A percentile compares a stretch with the other conserved stretches of the same genome.
phyloP scores from a whole-genome alignment of 1,139 yeast species.

The Pichia sp. region DNA sequence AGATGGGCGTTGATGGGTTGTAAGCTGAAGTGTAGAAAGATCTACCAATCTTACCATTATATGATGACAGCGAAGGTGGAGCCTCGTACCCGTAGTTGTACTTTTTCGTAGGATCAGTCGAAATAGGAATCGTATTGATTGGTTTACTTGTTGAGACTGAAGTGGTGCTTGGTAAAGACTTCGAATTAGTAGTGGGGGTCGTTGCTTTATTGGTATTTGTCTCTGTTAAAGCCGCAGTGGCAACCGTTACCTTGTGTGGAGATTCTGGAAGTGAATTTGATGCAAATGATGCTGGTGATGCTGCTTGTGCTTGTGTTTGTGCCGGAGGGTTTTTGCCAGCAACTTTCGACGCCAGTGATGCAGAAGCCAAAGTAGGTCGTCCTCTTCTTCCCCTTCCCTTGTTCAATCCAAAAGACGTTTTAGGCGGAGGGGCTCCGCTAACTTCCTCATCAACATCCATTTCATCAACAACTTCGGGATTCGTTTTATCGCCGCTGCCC shows the following conservation, averaged over 20 bases:
- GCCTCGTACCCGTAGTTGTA: constrained; percentile 9
- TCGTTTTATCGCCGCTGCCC: neutral
- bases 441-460: neutral
- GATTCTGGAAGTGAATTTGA: too few relatives aligned
- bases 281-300: neutral
- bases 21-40: constrained; percentile 25
- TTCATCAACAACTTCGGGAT: neutral
- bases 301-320: neutral
- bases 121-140: neutral
- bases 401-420: neutral
- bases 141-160: too few relatives aligned
- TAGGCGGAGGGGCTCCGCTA: neutral
- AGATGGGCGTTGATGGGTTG: constrained; percentile 55
- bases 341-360: too few relatives aligned
- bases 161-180: too few relatives aligned
- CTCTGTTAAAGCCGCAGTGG: too few relatives aligned
- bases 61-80: constrained; percentile 12
- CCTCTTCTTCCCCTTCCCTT: constrained; percentile 4
- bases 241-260: too few relatives aligned
- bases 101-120: neutral
- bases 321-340: neutral
- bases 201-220: too few relatives aligned
- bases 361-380: constrained; percentile 1
- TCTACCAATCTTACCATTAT: constrained; percentile 21
- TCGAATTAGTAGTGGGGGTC: too few relatives aligned